Percentiles rank a stretch among this genome's conserved stretches.
Evolutionary conservation across 306 rosid genomes (phyloP).

Genomic region (Astragalus membranaceus): DNA sequence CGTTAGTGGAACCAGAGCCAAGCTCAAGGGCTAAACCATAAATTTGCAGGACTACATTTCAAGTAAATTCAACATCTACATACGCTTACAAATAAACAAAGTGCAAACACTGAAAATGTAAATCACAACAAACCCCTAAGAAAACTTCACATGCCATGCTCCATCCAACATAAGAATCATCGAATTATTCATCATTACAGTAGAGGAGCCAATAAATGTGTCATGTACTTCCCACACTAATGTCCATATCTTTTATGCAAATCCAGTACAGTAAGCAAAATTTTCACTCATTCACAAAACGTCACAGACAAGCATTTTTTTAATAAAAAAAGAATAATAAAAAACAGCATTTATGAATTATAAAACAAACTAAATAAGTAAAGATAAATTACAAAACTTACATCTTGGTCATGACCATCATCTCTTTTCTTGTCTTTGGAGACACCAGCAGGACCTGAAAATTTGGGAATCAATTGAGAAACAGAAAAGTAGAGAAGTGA

Average conservation of each 20-base stretch:
- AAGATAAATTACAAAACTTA: background rate
- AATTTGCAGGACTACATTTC: background rate
- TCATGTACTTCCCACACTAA: background rate
- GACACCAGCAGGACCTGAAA: conserved; percentile 36
- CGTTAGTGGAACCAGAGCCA: background rate
- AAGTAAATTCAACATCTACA: background rate
- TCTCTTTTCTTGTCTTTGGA: conserved; percentile 3
- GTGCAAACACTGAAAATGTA: background rate
- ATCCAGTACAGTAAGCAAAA: background rate
- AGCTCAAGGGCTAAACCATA: background rate
- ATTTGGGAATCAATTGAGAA: background rate
- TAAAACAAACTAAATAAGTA: background rate
- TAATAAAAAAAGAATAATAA: background rate
- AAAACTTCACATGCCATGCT: background rate
- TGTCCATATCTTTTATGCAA: background rate
- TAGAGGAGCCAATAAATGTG: background rate
- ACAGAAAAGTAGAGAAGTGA: background rate
- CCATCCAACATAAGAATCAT: background rate
- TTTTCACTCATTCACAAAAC: background rate
- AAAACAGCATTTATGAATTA: background rate
- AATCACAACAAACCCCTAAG: background rate
- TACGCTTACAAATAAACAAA: background rate
- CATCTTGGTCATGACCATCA: background rate
- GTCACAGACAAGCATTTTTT: background rate
- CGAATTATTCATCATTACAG: background rate